These are phyloP conservation scores for Carex parvula DNA, from an alignment of 176 grass and related monocot genomes.

Conservation along the genomic window DNA sequence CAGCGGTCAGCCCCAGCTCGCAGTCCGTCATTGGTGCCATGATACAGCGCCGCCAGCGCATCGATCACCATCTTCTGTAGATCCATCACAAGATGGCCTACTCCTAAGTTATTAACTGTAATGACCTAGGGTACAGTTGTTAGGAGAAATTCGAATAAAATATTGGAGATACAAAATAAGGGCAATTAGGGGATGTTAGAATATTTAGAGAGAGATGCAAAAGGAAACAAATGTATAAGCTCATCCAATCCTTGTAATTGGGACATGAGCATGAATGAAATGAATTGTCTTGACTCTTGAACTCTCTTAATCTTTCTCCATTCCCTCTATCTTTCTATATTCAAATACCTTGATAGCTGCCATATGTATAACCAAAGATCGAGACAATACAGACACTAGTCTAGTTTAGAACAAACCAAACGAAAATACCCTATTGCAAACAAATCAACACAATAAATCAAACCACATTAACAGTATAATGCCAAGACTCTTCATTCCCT, in stretches of 20 bases:
- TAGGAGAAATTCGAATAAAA: not conserved
- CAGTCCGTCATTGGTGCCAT: conserved; percentile 54
- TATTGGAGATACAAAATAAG: not conserved
- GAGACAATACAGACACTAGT: not conserved
- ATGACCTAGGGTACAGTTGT: not conserved
- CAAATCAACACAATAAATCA: no score
- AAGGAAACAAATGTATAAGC: not conserved
- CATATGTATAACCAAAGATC: not conserved
- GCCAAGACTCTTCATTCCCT: not conserved
- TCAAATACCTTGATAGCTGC: no score
- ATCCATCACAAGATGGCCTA: conserved; percentile 40
- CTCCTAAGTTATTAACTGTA: not conserved
- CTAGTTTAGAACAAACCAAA: no score
- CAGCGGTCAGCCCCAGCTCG: conserved; percentile 71
- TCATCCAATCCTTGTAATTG: not conserved
- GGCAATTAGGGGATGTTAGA: not conserved
- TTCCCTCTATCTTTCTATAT: not conserved
- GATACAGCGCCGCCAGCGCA: conserved; percentile 70
- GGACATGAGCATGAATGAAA: not conserved
- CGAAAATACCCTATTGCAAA: no score
- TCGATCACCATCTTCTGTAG: conserved; percentile 83
- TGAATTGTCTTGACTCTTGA: not conserved
- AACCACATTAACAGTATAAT: not conserved
- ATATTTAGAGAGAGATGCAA: not conserved
- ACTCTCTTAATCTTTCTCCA: not conserved